phyloP scores from a whole-genome alignment of 2,329 filamentous ascomycete species.

The Alternaria ventricosa region DNA sequence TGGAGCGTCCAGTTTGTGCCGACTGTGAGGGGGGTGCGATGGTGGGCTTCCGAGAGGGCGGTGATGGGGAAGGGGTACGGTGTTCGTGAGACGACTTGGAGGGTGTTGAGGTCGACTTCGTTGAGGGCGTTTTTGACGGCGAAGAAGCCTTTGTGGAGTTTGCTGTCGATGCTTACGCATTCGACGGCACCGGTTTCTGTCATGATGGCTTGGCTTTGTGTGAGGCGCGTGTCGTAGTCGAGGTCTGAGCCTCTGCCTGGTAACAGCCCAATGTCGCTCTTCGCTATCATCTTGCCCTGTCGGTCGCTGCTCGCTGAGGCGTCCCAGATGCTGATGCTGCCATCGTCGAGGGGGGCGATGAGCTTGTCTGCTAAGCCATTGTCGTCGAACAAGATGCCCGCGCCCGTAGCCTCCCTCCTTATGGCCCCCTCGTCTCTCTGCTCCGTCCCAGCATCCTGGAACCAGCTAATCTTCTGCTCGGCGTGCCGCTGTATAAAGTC shows the following conservation, averaged over 20 bases:
- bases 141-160: conserved; percentile 73
- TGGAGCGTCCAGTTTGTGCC: conserved; percentile 83
- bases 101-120: conserved; percentile 79
- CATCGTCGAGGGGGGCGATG: conserved; percentile 82
- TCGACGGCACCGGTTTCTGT: conserved; percentile 78
- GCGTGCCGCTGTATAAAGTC: conserved; percentile 87
- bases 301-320: conserved; percentile 58
- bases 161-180: conserved; percentile 79
- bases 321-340: conserved; percentile 88
- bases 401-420: conserved; percentile 72
- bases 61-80: conserved; percentile 84
- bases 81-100: conserved; percentile 72
- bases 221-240: conserved; percentile 54
- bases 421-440: conserved; percentile 47
- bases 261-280: conserved; percentile 71
- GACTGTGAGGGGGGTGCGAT: conserved; percentile 76
- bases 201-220: conserved; percentile 61
- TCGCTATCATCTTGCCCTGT: conserved; percentile 69
- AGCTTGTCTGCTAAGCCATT: conserved; percentile 65
- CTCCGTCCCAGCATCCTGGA: conserved; percentile 65
- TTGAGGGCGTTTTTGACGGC: conserved; percentile 78
- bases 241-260: conserved; percentile 59
- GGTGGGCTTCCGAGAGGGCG: conserved; percentile 73
- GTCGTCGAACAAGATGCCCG: conserved; percentile 68
- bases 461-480: conserved; percentile 76